Percentiles rank a stretch among this genome's conserved stretches.
Evolutionary conservation across 768 basidiomycete species (phyloP).

Genomic region (Pulveroboletus sp.): DNA sequence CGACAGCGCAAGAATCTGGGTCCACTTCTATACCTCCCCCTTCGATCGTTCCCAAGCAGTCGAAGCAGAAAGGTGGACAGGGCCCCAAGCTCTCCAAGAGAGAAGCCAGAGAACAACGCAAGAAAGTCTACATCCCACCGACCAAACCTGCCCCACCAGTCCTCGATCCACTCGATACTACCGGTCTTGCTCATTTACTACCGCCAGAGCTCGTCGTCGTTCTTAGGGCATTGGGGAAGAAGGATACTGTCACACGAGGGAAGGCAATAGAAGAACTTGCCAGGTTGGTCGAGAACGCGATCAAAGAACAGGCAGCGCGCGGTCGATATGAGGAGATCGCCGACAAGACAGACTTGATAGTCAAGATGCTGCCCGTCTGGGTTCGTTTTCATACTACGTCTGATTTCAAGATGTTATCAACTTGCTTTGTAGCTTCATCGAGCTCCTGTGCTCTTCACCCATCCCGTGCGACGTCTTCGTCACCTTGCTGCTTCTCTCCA

Average conservation of each 20-base stretch:
- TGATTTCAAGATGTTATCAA: conserved; percentile 7
- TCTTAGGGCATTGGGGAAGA: conserved; percentile 81
- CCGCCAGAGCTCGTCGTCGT: conserved; percentile 84
- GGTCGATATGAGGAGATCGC: conserved; percentile 5
- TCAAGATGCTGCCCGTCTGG: conserved; percentile 86
- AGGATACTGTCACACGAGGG: conserved; percentile 80
- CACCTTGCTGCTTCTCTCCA: conserved; percentile 61
- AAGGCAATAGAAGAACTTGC: conserved; percentile 83
- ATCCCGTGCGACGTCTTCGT: conserved; percentile 76
- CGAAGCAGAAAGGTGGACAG: conserved; percentile 51
- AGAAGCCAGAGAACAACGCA: conserved; percentile 65
- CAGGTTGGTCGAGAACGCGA: conserved; percentile 60
- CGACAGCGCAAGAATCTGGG: conserved; percentile 12
- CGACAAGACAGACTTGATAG: conserved; percentile 32
- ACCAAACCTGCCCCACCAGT: conserved; percentile 70
- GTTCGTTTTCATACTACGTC: conserved; percentile 43
- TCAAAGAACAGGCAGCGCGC: conserved; percentile 42
- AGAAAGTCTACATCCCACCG: conserved; percentile 87
- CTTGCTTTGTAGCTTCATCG: conserved; percentile 67
- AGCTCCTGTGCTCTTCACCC: conserved; percentile 74
- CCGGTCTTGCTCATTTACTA: conserved; percentile 69
- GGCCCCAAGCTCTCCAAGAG: conserved; percentile 41
- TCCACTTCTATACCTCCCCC: conserved; percentile 27
- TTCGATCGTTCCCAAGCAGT: conserved; percentile 37
- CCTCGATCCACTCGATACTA: conserved; percentile 85